Conservation (phyloP, 2,329 filamentous ascomycete species). For the Teratosphaeria nubilosa region DNA sequence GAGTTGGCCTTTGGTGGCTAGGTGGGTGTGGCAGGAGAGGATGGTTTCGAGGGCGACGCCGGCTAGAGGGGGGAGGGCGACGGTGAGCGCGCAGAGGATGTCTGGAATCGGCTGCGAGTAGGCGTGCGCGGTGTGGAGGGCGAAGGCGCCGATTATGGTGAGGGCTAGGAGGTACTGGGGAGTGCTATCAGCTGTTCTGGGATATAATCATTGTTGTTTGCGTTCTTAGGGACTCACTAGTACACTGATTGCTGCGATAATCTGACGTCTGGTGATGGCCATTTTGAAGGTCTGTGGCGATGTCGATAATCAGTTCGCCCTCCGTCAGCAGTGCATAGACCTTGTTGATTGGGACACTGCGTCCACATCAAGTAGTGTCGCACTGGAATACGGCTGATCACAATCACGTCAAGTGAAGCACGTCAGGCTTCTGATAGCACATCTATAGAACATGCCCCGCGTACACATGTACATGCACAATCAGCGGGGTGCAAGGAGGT, state of each 20-base stretch:
- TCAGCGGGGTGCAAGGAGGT: background rate
- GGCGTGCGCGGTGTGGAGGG: slow-evolving; percentile 19
- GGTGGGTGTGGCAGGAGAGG: slow-evolving; percentile 25
- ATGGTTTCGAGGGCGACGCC: slow-evolving; percentile 33
- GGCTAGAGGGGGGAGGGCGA: slow-evolving; percentile 33
- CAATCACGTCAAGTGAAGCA: background rate
- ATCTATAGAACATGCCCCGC: background rate
- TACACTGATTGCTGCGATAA: slow-evolving; percentile 7
- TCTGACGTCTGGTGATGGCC: slow-evolving; percentile 6
- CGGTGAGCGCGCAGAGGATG: slow-evolving; percentile 30
- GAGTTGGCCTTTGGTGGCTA: slow-evolving; percentile 13
- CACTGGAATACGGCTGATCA: background rate
- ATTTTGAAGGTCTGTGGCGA: background rate
- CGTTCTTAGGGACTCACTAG: slow-evolving; percentile 7
- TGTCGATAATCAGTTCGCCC: background rate
- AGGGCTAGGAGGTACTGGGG: slow-evolving; percentile 32
- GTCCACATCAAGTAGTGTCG: too few relatives aligned
- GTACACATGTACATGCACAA: background rate
- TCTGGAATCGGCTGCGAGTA: slow-evolving; percentile 35
- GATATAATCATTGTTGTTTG: background rate
- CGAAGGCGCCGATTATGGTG: slow-evolving; percentile 31
- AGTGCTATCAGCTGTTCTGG: background rate
- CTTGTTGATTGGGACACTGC: background rate
- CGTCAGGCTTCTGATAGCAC: background rate
- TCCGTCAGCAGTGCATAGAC: background rate